phyloP scores from a whole-genome alignment of 345 rosid genomes.

The Dovyalis caffra region DNA sequence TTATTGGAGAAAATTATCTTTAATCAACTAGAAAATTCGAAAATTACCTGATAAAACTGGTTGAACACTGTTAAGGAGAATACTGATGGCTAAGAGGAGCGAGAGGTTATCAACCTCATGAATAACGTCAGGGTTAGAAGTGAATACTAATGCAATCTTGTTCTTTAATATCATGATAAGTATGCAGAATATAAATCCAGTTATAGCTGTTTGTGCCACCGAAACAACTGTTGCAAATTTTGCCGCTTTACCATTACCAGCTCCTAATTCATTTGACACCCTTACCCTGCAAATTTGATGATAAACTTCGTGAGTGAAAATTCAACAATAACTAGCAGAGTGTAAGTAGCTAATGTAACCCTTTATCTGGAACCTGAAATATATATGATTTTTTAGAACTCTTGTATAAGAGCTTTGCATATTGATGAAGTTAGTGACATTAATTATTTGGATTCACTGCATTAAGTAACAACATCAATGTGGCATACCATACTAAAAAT shows the following conservation, averaged over 20 bases:
- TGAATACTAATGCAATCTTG: slow-evolving; percentile 40
- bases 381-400: too few relatives aligned
- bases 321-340: too few relatives aligned
- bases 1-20: not conserved
- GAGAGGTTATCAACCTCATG: slow-evolving; percentile 32
- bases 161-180: slow-evolving; percentile 26
- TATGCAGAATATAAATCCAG: slow-evolving; percentile 35
- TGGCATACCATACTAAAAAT: too few relatives aligned
- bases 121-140: slow-evolving; percentile 33
- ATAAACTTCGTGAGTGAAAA: too few relatives aligned
- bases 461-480: too few relatives aligned
- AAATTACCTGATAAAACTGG: slow-evolving; percentile 46
- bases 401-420: too few relatives aligned
- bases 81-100: slow-evolving; percentile 28
- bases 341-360: too few relatives aligned
- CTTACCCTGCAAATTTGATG: slow-evolving; percentile 32
- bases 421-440: too few relatives aligned
- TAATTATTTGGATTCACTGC: too few relatives aligned
- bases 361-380: too few relatives aligned
- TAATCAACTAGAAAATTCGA: not conserved
- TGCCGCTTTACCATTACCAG: slow-evolving; percentile 41
- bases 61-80: slow-evolving; percentile 47
- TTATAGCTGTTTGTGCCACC: slow-evolving; percentile 28
- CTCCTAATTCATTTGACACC: slow-evolving; percentile 48
- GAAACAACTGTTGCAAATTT: slow-evolving; percentile 38